Evolutionary conservation across 352 stramenopile species (phyloP).

Genomic region (Phytophthora fragariae): DNA sequence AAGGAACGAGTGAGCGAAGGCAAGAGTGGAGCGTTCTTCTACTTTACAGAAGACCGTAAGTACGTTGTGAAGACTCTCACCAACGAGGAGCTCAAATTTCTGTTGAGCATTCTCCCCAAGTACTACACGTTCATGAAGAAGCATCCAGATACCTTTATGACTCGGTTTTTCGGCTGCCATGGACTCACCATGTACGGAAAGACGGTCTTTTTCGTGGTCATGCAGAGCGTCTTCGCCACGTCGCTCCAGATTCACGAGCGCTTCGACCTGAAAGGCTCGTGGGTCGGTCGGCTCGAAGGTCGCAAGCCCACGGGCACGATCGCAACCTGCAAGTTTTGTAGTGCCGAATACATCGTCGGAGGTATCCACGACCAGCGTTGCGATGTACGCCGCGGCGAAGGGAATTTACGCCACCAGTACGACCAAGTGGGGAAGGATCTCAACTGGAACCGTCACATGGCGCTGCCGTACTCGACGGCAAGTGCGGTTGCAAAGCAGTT

Average conservation of each 20-base stretch:
- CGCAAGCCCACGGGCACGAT: slow-evolving; percentile 75
- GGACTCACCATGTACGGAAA: slow-evolving; percentile 89
- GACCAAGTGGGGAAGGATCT: slow-evolving; percentile 86
- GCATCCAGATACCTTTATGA: slow-evolving; percentile 83
- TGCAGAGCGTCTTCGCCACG: slow-evolving; percentile 87
- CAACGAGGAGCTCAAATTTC: slow-evolving; percentile 78
- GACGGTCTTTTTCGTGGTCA: slow-evolving; percentile 86
- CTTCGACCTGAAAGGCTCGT: slow-evolving; percentile 88
- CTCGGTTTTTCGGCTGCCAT: slow-evolving; percentile 82
- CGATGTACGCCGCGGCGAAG: slow-evolving; percentile 65
- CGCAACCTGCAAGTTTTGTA: slow-evolving; percentile 81
- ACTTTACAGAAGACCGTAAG: slow-evolving; percentile 85
- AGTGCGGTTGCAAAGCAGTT: slow-evolving; percentile 78
- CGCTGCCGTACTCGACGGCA: slow-evolving; percentile 60
- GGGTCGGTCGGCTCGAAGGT: slow-evolving; percentile 81
- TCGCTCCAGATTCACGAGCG: slow-evolving; percentile 82
- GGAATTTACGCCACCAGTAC: slow-evolving; percentile 78
- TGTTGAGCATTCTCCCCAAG: slow-evolving; percentile 72
- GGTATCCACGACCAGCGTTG: slow-evolving; percentile 77
- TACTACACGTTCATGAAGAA: slow-evolving; percentile 76
- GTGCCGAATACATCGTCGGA: slow-evolving; percentile 66
- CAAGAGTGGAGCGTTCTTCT: slow-evolving; percentile 88
- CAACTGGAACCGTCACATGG: slow-evolving; percentile 88
- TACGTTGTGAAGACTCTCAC: slow-evolving; percentile 88
- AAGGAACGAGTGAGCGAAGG: slow-evolving; percentile 84